A percentile compares a stretch with the other conserved stretches of the same genome.
phyloP scores from a whole-genome alignment of 257 asterid genomes.

The Ocimum tenuiflorum region DNA sequence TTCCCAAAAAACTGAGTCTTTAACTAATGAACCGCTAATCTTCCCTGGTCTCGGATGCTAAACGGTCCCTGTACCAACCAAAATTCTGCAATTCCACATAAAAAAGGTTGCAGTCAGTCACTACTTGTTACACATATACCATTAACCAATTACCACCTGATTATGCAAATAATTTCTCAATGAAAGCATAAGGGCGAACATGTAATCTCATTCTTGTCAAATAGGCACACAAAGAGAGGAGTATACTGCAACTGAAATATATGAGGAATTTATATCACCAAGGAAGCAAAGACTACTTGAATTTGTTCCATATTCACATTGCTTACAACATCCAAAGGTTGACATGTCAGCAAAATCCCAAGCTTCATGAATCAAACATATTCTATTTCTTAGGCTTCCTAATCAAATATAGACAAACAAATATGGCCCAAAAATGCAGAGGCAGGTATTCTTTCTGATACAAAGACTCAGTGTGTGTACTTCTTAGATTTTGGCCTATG shows the following conservation, averaged over 20 bases:
- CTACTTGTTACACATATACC: not conserved
- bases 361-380: not conserved
- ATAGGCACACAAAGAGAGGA: not conserved
- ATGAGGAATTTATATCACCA: not conserved
- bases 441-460: not conserved
- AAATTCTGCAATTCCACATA: slow-evolving; percentile 20
- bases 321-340: too few relatives aligned
- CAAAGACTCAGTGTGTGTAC: not conserved
- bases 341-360: not conserved
- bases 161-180: not conserved
- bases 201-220: not conserved
- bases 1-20: not conserved
- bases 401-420: not conserved
- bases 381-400: too few relatives aligned
- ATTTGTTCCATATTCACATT: not conserved
- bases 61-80: slow-evolving; percentile 11
- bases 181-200: not conserved
- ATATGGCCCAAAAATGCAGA: not conserved
- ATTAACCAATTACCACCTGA: too few relatives aligned
- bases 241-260: not conserved
- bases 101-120: not conserved
- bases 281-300: not conserved
- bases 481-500: not conserved
- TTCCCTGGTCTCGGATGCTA: slow-evolving; percentile 3
- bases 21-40: slow-evolving; percentile 26